Evolutionary conservation across 371 early-diverging fungal species (phyloP), one percentile per base, ranked within the genome.

Genomic region (Syncephalis plumigaleata): DNA sequence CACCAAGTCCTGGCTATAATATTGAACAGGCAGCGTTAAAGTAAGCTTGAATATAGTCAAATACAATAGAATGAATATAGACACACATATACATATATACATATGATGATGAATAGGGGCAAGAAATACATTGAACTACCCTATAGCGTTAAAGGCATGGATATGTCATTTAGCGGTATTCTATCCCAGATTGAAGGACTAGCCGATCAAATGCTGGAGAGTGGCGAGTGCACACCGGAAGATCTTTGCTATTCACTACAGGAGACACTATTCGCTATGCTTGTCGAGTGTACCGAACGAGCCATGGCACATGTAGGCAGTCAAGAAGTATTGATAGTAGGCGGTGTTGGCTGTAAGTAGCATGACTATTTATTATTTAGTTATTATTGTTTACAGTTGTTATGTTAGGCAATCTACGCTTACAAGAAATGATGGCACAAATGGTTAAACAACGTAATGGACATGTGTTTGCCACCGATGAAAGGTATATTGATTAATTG

Each of bases 111-210:
- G n/a, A n/a, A n/a, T n/a, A 81, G 87, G 45, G 94, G 99, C 3
- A 80, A 65, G 24, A 81, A 82, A 24, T 88, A 77, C 52, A 67
- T 95, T 25, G 86, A 87, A 55, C 67, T 99, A 23, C 99, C 99
- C 1, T 98, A 98, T 61, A 71, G 83, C 0, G 98, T 99, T 55
- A 99, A 99, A 60, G 99, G 99, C 24, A 99, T 99, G 99, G 99
- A 99, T 57, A 91, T 99, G n/a, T 94, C 95, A 11, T 98, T 98
- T 59, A 87, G 88, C 2, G 99, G 99, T 3, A 90, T 99, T 27
- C 64, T 98, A 38, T 81, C 94, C 1, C 70, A 73, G 49, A 83
- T 98, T 43, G 94, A 95, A 56, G 58, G 61, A n/a, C 53, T 84
- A 7, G 87, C 86, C 0, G 70, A 75, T 46, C 73, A 69, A 22